These are phyloP conservation scores for Tylopilus balloui DNA, from an alignment of 768 basidiomycete genomes.

Conservation along the genomic window DNA sequence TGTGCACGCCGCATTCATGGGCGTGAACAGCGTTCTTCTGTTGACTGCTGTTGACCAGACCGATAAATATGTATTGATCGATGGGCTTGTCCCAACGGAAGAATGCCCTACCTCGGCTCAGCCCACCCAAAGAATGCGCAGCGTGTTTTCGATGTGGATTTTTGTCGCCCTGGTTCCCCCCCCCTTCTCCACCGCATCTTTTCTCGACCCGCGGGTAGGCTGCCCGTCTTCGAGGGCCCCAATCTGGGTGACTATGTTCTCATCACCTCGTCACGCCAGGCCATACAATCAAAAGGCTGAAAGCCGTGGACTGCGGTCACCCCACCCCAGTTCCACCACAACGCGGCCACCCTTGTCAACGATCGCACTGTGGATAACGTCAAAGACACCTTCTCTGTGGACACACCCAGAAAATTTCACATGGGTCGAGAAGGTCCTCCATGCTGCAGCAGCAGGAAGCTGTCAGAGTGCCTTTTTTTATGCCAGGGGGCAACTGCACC, in stretches of 20 bases:
- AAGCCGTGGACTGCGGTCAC: conserved; percentile 1
- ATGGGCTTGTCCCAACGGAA: neutral
- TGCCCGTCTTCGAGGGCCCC: neutral
- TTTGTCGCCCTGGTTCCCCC: neutral
- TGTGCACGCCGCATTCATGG: conserved; percentile 3
- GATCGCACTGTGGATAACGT: conserved; percentile 15
- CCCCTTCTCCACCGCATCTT: neutral
- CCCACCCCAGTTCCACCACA: conserved; percentile 9
- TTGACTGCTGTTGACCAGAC: conserved; percentile 18
- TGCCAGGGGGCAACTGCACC: neutral
- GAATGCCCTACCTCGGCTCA: conserved; percentile 3
- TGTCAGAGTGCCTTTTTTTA: conserved; percentile 3
- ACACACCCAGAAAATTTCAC: conserved; percentile 10
- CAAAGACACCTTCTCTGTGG: conserved; percentile 8
- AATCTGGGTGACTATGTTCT: neutral
- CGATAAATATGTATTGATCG: conserved; percentile 21
- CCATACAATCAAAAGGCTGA: neutral
- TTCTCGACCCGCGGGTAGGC: neutral
- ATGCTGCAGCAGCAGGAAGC: conserved; percentile 7
- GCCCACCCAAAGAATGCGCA: neutral
- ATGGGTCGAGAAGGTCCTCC: conserved; percentile 9
- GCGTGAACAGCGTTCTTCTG: conserved; percentile 15
- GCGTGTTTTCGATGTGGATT: conserved; percentile 1
- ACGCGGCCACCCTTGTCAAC: conserved; percentile 5
- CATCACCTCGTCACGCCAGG: conserved; percentile 1